These are phyloP conservation scores for Paecilomyces dactylethromorphus DNA, from an alignment of 2,329 filamentous ascomycete genomes.

Conservation along the genomic window DNA sequence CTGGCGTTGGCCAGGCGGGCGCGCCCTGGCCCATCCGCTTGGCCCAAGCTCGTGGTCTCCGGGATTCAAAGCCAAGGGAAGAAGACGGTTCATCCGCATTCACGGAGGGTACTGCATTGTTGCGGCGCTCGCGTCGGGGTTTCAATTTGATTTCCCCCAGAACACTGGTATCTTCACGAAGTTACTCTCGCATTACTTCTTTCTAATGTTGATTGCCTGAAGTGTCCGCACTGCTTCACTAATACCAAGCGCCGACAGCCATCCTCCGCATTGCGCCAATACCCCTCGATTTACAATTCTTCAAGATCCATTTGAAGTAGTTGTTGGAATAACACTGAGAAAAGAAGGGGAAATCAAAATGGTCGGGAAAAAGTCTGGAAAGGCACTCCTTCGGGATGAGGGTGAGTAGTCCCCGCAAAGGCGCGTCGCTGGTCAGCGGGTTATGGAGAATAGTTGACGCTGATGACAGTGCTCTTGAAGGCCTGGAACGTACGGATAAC, in stretches of 20 bases:
- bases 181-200: neutral
- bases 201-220: neutral
- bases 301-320: neutral
- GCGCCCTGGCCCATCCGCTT: slow-evolving; percentile 13
- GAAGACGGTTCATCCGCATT: neutral
- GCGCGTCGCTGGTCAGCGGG: neutral
- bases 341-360: slow-evolving; percentile 32
- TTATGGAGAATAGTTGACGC: neutral
- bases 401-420: slow-evolving; percentile 22
- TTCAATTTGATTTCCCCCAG: neutral
- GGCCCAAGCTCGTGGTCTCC: slow-evolving; percentile 16
- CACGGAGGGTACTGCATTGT: neutral
- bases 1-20: slow-evolving; percentile 4
- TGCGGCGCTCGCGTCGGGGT: neutral
- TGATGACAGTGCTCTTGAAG: slow-evolving; percentile 39
- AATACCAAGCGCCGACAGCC: neutral
- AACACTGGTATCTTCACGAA: neutral
- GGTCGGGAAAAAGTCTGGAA: slow-evolving; percentile 62
- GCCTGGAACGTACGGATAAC: slow-evolving; percentile 94
- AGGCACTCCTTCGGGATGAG: slow-evolving; percentile 56
- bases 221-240: neutral
- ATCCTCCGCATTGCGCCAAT: neutral
- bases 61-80: slow-evolving; percentile 1
- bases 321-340: neutral
- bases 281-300: neutral